A percentile compares a stretch with the other conserved stretches of the same genome.
phyloP scores from a whole-genome alignment of 306 rosid genomes.

The Vigna mungo region DNA sequence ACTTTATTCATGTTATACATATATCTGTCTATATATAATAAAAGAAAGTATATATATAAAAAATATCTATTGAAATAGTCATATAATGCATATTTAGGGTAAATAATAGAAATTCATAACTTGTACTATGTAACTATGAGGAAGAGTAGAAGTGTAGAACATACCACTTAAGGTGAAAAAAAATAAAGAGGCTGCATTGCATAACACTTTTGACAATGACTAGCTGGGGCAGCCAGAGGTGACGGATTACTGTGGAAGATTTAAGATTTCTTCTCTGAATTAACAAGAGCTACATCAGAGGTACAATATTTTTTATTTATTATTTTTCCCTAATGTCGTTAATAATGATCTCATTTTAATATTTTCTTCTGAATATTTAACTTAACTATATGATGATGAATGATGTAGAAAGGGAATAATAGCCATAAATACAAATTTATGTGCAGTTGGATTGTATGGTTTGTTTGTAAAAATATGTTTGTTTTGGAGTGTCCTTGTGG shows the following conservation, averaged over 20 bases:
- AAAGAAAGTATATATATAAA: neutral
- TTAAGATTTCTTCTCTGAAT: slow-evolving; percentile 13
- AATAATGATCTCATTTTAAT: too few relatives aligned
- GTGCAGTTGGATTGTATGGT: slow-evolving; percentile 26
- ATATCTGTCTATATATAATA: too few relatives aligned
- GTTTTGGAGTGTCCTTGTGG: slow-evolving; percentile 33
- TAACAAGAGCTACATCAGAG: neutral
- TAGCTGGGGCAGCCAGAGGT: neutral
- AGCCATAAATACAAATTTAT: slow-evolving; percentile 19
- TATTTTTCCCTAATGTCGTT: too few relatives aligned
- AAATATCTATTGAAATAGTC: neutral
- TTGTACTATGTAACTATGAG: neutral
- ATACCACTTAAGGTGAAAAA: slow-evolving; percentile 2
- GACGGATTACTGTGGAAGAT: slow-evolving; percentile 37
- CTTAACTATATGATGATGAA: too few relatives aligned
- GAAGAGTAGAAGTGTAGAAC: neutral
- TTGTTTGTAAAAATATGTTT: slow-evolving; percentile 24
- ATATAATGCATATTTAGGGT: slow-evolving; percentile 4
- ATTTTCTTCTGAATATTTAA: too few relatives aligned
- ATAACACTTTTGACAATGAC: slow-evolving; percentile 11
- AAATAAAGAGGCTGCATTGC: slow-evolving; percentile 12
- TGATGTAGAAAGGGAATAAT: too few relatives aligned
- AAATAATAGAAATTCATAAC: neutral
- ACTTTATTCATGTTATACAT: too few relatives aligned
- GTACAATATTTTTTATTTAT: neutral